Base-by-base conservation (phyloP, 2,329 filamentous ascomycete genomes). In the Colletotrichum abscissum region DNA sequence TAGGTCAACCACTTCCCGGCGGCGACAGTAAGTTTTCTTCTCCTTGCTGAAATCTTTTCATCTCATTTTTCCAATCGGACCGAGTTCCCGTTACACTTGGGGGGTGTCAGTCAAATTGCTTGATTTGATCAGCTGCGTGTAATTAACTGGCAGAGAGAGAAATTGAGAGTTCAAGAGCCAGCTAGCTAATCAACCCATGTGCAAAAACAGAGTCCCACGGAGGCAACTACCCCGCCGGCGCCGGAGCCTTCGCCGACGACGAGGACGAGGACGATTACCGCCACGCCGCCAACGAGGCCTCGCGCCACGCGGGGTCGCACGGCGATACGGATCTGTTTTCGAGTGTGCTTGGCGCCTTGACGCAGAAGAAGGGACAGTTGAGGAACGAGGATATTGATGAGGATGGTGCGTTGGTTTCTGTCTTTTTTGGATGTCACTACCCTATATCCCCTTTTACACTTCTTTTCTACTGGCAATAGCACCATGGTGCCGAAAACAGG, bases 311-410 rank as follows among this genome's bases (percentile, higher is more conserved):
- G 26, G 86, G 87, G 68, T 80, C 79, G 42, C 86, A 85, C 28
- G 87, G 87, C 62, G 83, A 84, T 77, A 79, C 79, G 77, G 83
- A 84, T 77, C 79, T 90, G 70, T 91, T 90, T 78, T 84, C 85
- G 70, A 81, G 74, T 77, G 81, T 90, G 70, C 80, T 90, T 38
- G 82, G 84, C 66, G 78, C 83, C 55, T 81, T 91, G 59, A 81
- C 82, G 22, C 82, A 88, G 81, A 88, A 87, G 79, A 88, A 89
- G 84, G 77, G 81, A 70, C 80, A 83, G 69, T 78, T 90, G 28
- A 82, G 83, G n/a, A 77, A 85, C 46, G 84, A 88, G 69, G 82
- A 84, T 33, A 67, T 86, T 12, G 86, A 90, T 65, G 88, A 91
- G 78, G 82, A 88, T 24, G 86, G 88, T 87, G 71, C 52, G 83